Evolutionary conservation across 2,329 filamentous ascomycete species (phyloP), one percentile per base, ranked within the genome.

Genomic region (Pseudocercospora fijiensis): DNA sequence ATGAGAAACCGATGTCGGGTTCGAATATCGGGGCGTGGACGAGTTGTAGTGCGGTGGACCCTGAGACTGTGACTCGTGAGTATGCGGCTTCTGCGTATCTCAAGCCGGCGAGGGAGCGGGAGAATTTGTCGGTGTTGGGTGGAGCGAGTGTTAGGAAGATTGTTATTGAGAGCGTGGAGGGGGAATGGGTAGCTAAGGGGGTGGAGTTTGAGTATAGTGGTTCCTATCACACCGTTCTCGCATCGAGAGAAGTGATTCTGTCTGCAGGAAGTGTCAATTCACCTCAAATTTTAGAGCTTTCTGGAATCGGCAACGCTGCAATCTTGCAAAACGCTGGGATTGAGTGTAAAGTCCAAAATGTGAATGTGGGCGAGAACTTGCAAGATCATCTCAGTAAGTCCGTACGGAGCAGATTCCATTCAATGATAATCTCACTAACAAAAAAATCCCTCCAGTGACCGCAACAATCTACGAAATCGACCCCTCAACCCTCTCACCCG

Each of bases 231-330:
- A 26, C 28, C 9, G 55, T 24, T 18, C 37, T 24, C 26, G 30
- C 55, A 11, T 37, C 28, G 6, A 72, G 73, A 22, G 80, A 82
- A 65, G 76, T 82, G 28, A 79, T 82, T 62, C 65, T 82, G 45
- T 73, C 78, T 20, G 80, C 72, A 7, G 87, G 87, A 24, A 81
- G 84, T 1, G 88, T 85, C 74, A 86, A 88, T 75, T 82, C 83
- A 1, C 86, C 86, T 9, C 87, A 89, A 74, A 76, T 90, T 3
- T 82, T 90, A n/a, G 85, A 87, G 76, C 81, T 88, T 1, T 85
- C 80, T 57, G 87, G 87, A n/a, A 81, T 89, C 41, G 86, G 87
- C 0, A 85, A 85, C 0, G 70, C 75, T 11, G 71, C 76, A 0
- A 81, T 86, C 66, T 80, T 90, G 3, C 64, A 79, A 18, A 77